Evolutionary conservation across 2,329 filamentous ascomycete genomes (phyloP), one percentile per base, ranked within the genome.

Genomic region (Talaromyces sp.): DNA sequence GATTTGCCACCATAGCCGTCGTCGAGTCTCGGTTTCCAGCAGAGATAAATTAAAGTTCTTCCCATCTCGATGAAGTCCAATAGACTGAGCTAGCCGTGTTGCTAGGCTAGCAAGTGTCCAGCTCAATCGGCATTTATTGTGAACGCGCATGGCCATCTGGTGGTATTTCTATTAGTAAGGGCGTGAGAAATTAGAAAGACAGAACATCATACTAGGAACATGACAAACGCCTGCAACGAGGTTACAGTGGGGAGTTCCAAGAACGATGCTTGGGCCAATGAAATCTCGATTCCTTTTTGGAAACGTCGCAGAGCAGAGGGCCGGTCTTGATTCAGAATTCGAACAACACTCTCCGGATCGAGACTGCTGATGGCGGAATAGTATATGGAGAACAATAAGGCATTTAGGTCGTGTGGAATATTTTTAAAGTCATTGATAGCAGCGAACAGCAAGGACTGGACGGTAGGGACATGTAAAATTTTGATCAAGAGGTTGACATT

Each of bases 1-100:
- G 0, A 86, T 73, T 62, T 82, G 80, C 80, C 80, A 83, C 81
- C 81, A 83, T 21, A 82, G 70, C n/a, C 81, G 71, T 35, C 80
- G 74, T 4, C 81, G 74, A 72, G 82, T 80, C 65, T 84, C 81
- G 13, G 79, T 73, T 49, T 83, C 79, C 62, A 83, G 83, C 0
- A 81, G 77, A 9, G 76, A 67, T 13, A 82, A 73, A 26, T 69
- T 70, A 62, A 78, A 82, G 59, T 81, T 77, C 19, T 72, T 73
- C 46, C 80, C 80, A 59, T 82, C 80, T 50, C 80, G 72, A 64
- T 82, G 80, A 11, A 82, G 74, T 4, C 80, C 80, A 4, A 82
- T 69, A 0, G 78, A 80, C 61, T 82, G 80, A 0, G 80, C 77
- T 53, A 81, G 80, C 17, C 80, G 75, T 4, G 82, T 78, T 3